phyloP scores from a whole-genome alignment of 2,329 filamentous ascomycete species.

The Hirsutella minnesotensis region DNA sequence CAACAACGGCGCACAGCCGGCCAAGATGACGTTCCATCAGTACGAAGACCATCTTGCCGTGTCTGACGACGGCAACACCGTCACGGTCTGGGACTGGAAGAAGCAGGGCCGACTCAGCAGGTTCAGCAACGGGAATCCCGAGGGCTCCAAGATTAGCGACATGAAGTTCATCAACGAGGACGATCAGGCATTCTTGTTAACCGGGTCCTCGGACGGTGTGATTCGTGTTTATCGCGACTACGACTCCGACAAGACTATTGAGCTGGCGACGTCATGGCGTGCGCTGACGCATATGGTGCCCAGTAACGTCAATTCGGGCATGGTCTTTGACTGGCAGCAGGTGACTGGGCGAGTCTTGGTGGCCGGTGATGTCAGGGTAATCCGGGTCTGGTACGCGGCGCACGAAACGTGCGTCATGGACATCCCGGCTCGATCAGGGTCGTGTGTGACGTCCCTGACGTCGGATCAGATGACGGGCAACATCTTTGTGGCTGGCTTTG shows the following conservation, averaged over 20 bases:
- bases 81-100: constrained; percentile 92
- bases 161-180: constrained; percentile 98
- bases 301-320: constrained; percentile 85
- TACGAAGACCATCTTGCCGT: constrained; percentile 94
- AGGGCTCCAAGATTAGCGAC: constrained; percentile 84
- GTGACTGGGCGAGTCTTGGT: constrained; percentile 93
- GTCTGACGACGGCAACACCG: constrained; percentile 82
- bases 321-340: constrained; percentile 98
- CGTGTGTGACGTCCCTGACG: constrained; percentile 89
- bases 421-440: constrained; percentile 86
- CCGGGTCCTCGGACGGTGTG: constrained; percentile 88
- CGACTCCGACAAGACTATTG: constrained; percentile 61
- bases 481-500: constrained; percentile 91
- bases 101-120: constrained; percentile 60
- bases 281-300: constrained; percentile 89
- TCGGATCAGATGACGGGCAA: constrained; percentile 97
- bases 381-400: constrained; percentile 90
- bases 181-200: constrained; percentile 88
- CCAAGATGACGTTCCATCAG: constrained; percentile 92
- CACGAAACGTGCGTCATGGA: constrained; percentile 88
- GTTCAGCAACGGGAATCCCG: constrained; percentile 90
- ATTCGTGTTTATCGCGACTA: constrained; percentile 91
- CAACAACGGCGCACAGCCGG: constrained; percentile 80
- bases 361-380: constrained; percentile 88
- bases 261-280: constrained; percentile 83